These are phyloP conservation scores for Plasmopara viticola DNA, from an alignment of 352 stramenopile genomes.

Conservation along the genomic window DNA sequence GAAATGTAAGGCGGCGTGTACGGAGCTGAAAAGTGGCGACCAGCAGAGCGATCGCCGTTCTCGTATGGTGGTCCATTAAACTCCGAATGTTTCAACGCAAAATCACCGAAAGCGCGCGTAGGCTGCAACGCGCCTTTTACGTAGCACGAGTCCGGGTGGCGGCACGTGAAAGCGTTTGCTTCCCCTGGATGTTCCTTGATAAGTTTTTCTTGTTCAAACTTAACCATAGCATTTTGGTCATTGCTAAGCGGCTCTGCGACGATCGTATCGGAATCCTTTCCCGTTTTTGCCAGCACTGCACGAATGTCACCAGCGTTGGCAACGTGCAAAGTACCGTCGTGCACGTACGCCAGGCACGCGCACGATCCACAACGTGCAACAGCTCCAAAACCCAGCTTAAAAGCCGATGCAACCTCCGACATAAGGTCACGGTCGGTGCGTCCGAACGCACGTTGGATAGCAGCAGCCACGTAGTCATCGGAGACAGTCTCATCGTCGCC, in stretches of 20 bases:
- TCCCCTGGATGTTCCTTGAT: slow-evolving; percentile 81
- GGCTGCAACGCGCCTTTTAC: slow-evolving; percentile 89
- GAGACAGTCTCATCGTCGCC: slow-evolving; percentile 26
- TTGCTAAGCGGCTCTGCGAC: slow-evolving; percentile 75
- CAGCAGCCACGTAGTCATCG: slow-evolving; percentile 47
- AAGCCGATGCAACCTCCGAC: slow-evolving; percentile 70
- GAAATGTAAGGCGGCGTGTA: slow-evolving; percentile 93
- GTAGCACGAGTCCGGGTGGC: slow-evolving; percentile 89
- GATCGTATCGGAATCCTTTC: slow-evolving; percentile 31
- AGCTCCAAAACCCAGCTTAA: slow-evolving; percentile 88
- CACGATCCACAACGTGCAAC: slow-evolving; percentile 86
- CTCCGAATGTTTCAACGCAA: slow-evolving; percentile 91
- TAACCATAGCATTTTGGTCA: slow-evolving; percentile 90
- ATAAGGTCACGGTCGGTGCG: slow-evolving; percentile 84
- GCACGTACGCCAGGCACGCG: slow-evolving; percentile 73
- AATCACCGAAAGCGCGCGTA: slow-evolving; percentile 88
- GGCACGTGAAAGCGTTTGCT: slow-evolving; percentile 87
- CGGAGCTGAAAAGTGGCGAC: slow-evolving; percentile 80
- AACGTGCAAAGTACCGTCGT: slow-evolving; percentile 74
- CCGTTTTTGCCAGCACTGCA: slow-evolving; percentile 59
- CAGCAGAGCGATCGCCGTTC: slow-evolving; percentile 74
- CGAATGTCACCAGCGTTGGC: slow-evolving; percentile 85
- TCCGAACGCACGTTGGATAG: slow-evolving; percentile 80
- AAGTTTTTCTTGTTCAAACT: slow-evolving; percentile 83
- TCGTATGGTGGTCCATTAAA: slow-evolving; percentile 86